Conservation (phyloP, 345 rosid genomes). For the Mercurialis annua region DNA sequence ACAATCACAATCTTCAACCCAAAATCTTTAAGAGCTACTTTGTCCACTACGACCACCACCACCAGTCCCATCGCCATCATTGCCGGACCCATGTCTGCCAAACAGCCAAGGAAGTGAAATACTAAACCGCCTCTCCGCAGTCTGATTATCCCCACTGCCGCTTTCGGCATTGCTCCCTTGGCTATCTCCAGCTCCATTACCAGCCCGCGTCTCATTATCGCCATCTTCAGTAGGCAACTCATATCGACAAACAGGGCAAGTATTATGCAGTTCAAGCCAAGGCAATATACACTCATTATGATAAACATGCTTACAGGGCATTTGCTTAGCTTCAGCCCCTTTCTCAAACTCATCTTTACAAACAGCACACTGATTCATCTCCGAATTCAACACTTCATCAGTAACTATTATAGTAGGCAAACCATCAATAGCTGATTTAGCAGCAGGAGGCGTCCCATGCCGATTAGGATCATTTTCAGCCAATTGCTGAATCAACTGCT, state of each 20-base stretch:
- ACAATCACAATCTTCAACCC: slow-evolving; percentile 18
- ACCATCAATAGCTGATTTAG: slow-evolving; percentile 36
- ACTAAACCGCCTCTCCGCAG: slow-evolving; percentile 36
- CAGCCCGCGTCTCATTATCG: slow-evolving; percentile 33
- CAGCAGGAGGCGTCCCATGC: slow-evolving; percentile 45
- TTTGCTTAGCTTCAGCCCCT: slow-evolving; percentile 39
- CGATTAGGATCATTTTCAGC: slow-evolving; percentile 52
- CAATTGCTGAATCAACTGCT: slow-evolving; percentile 47
- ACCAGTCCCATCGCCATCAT: slow-evolving; percentile 26
- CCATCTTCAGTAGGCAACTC: slow-evolving; percentile 51
- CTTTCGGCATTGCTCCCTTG: slow-evolving; percentile 13
- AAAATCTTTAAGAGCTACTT: slow-evolving; percentile 20
- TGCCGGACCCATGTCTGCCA: slow-evolving; percentile 25
- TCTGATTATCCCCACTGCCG: slow-evolving; percentile 23
- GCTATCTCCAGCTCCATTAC: slow-evolving; percentile 8
- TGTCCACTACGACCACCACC: slow-evolving; percentile 27
- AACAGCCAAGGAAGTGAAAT: slow-evolving; percentile 37
- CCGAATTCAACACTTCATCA: slow-evolving; percentile 31
- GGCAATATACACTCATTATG: slow-evolving; percentile 42
- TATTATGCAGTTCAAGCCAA: slow-evolving; percentile 47
- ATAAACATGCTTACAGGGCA: slow-evolving; percentile 52
- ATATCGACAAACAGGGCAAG: slow-evolving; percentile 51
- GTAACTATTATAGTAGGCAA: slow-evolving; percentile 35
- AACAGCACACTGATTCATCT: slow-evolving; percentile 50
- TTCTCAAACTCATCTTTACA: slow-evolving; percentile 45